Base-by-base conservation (phyloP, 2,329 filamentous ascomycete species). In the Penicillium sp. region DNA sequence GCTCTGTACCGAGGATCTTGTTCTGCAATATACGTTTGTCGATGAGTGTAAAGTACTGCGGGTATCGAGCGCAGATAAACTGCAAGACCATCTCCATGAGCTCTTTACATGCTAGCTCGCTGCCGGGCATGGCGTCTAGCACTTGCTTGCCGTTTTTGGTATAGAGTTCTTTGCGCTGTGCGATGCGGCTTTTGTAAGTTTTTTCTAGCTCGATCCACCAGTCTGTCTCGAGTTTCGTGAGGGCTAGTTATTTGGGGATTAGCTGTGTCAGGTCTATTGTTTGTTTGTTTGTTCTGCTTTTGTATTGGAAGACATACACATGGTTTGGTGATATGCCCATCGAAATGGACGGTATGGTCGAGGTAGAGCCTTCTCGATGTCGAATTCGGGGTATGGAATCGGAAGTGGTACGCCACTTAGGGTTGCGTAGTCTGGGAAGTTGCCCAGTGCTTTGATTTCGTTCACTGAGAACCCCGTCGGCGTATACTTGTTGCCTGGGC, bases 201-300 rank as follows among this genome's bases (percentile, higher is more conserved):
- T 75, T 84, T 58, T 93, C 88, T 2, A 95, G 77, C 69, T 95
- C 89, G n/a, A 95, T 75, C 89, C 89, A 95, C 81, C 86, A 95
- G 64, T 95, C 84, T 0, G 83, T 74, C 54, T 95, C 87, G 67
- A 93, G 73, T 59, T 89, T 95, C 36, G 80, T 84, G 8, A 92
- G 74, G 2, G 88, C 88, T 93, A 52, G 39, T 48, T 40, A 52
- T 40, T 48, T 40, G 14, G 22, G 5, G 4, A 45, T 41, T 18
- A 53, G 33, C 10, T 31, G 30, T 31, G 36, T 7, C n/a, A n/a
- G n/a, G n/a, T 14, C 18, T 7, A 35, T 39, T 4, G 22, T 16
- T 51, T 7, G 8, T 37, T 39, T 4, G 22, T 16, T 51, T 7
- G 8, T 37, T 38, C 22, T n/a, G 1, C 38, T 14, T 33, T 49